Base-by-base conservation (phyloP, 2,329 filamentous ascomycete genomes). In the Alternaria novae-zelandiae region DNA sequence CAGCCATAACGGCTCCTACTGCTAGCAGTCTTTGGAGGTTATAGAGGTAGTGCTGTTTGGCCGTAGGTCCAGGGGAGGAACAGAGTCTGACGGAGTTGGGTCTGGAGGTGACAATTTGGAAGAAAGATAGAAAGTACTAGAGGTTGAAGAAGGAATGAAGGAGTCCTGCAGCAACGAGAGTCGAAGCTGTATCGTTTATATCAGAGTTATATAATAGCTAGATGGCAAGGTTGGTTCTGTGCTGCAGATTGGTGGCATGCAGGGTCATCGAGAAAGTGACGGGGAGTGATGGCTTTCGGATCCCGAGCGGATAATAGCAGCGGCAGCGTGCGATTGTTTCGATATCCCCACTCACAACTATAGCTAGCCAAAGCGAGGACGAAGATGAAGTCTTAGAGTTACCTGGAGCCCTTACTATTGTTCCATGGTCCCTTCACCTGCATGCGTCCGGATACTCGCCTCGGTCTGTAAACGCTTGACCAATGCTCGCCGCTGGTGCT, bases 401-500 rank as follows among this genome's bases (percentile, higher is more conserved):
- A 66, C 21, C 11, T 20, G 36, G 21, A 28, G 43, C 36, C 47
- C 66, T 74, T 73, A 54, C 54, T 72, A 74, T 74, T 74, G 71
- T 74, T 71, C 69, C 20, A 36, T 8, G 49, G 32, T 46, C 50
- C 58, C 54, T 66, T 65, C 64, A 65, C 59, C 56, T 61, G 55
- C 11, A 11, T 41, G 45, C 28, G 13, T 50, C n/a, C 25, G 43
- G 21, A 21, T 47, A 54, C 54, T 64, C 59, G 61, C 56, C 32
- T 55, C 21, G 13, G 25, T 32, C 32, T 23, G 56, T 50, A 63
- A 55, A 55, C 47, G 30, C 65, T 45, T 36, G 59, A 15, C 63
- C 67, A 69, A 65, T 62, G 20, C 63, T 50, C 13, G 30, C 21
- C 17, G 25, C 20, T 20, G 23, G 44, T 23, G 25, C 20, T 45